Evolutionary conservation across 345 rosid species (phyloP), one percentile per base, ranked within the genome.

Genomic region (Aurinia saxatilis): DNA sequence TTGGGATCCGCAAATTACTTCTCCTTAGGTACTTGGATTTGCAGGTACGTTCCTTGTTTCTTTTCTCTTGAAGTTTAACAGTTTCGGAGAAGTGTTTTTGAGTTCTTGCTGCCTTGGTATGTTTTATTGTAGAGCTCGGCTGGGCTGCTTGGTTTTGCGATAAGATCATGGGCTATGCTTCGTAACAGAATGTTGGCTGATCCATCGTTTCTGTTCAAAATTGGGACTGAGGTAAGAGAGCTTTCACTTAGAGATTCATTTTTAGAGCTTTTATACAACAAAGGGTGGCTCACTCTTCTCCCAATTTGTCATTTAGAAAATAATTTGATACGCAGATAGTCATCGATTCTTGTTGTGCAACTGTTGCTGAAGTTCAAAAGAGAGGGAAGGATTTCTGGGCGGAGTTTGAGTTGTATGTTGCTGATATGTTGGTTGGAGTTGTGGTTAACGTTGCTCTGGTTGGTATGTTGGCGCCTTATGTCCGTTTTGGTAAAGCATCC

Each of bases 301-400:
- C 17, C 57, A 49, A 30, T 5, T 9, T 50, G 12, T 62, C 37
- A 25, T 10, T 11, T 23, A 25, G 15, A 10, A 39, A 39, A 14
- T 4, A 25, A 31, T 57, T 21, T 55, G 69, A 40, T 40, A 11
- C 63, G 46, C 1, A 92, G 97, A 85, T 90, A 73, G 91, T 87
- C 57, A 87, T 90, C 38, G 95, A 88, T 73, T 76, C 97, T 53
- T 85, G 92, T 57, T 90, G 97, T 71, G 97, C 96, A 0, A 93
- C 95, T 14, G 79, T 93, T 63, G 97, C 97, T 25, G 99, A 93
- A 75, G 87, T 90, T 57, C 88, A 90, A 61, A 87, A 82, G 68
- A 86, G 97, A 77, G 96, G 96, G 2, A 81, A 93, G 42, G 90
- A 90, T 67, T 90, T 93, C 41, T 93, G 96, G 99, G 82, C 87